A percentile compares a stretch with the other conserved stretches of the same genome.
Conservation (phyloP, 2,329 filamentous ascomycete genomes). For the Hypoxylon sp. region DNA sequence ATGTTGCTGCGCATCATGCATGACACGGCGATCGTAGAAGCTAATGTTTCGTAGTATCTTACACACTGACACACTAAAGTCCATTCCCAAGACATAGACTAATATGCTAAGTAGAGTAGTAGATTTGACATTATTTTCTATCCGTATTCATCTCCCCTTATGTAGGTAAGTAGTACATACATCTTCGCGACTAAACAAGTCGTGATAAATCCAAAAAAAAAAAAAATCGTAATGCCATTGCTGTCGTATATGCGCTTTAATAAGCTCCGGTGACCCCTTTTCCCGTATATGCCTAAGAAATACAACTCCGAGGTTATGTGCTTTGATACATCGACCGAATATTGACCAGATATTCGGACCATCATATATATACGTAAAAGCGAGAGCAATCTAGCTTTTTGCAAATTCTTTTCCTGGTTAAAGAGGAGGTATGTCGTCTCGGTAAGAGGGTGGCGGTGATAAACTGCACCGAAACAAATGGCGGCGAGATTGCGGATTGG, state of each 20-base stretch:
- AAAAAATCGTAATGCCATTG: neutral
- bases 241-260: slow-evolving; percentile 22
- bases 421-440: neutral
- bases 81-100: neutral
- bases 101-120: neutral
- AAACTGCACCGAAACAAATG: neutral
- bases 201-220: neutral
- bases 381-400: neutral
- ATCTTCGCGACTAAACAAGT: neutral
- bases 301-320: slow-evolving; percentile 6
- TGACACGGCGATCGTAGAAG: neutral
- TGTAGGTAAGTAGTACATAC: neutral
- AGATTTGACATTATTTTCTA: neutral
- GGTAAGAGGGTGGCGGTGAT: neutral
- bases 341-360: too few relatives aligned
- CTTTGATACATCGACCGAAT: neutral
- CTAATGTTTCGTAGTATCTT: neutral
- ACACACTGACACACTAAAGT: neutral
- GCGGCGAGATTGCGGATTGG: too few relatives aligned
- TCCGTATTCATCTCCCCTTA: neutral
- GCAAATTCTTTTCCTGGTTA: neutral
- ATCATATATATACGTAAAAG: neutral
- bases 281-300: neutral
- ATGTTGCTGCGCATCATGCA: slow-evolving; percentile 6
- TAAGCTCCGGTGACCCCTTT: slow-evolving; percentile 20